Base-by-base conservation (phyloP, 192 early-diverging fungal species). In the Rhizoclosmatium sp. region DNA sequence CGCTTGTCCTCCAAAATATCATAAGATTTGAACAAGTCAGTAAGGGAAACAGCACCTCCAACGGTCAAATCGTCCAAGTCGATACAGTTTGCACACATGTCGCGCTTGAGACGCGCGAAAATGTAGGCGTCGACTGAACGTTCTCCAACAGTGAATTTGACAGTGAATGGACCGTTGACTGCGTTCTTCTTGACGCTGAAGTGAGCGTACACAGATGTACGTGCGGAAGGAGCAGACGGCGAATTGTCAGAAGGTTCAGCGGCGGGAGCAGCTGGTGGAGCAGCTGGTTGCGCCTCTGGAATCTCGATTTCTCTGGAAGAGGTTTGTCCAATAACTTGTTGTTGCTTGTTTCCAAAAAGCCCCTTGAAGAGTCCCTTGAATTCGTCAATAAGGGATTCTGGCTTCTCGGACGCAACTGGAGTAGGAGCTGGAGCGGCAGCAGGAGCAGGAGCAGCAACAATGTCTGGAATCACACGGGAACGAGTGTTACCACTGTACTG, bases 61-160 rank as follows among this genome's bases (percentile, higher is more conserved):
- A 72, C 19, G 44, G 54, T 58, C 49, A 72, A 45, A 39, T 72
- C 58, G 51, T 72, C 70, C 54, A 59, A 72, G 51, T 72, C 70
- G 19, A 72, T 19, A 51, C 70, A 72, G 70, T 72, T 72, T 9
- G 16, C 7, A 45, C 70, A 72, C 2, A 19, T 21, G 10, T 72
- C 70, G 0, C 45, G 21, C 23, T 19, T 42, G 2, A 51, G 7
- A 21, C 70, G 70, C 3, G 70, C 70, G 56, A 72, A 72, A 7
- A 72, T 40, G 70, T 48, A 72, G 2, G 16, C 16, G 4, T 58
- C 21, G 39, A 7, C 70, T 9, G 70, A 47, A 19, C 9, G 39
- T 10, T 59, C 12, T n/a, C 45, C 54, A 14, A 72, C 70, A n/a
- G 16, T 7, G 70, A 58, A 72, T 14, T 59, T 21, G 14, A 72